Evolutionary conservation across 2,329 filamentous ascomycete species (phyloP).

Genomic region (Rugonectria rugulosa): DNA sequence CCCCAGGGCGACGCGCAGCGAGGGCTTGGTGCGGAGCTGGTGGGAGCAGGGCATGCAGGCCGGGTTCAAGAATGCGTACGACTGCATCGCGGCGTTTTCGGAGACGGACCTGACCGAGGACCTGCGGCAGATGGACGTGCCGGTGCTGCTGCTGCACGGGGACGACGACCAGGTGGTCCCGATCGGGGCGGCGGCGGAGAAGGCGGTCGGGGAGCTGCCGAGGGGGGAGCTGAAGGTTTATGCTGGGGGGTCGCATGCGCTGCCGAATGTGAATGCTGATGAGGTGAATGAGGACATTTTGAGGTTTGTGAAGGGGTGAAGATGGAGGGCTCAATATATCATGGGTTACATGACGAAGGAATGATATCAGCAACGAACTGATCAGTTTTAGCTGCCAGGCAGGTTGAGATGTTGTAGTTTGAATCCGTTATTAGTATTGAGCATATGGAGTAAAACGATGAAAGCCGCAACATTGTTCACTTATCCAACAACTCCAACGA

Average conservation of each 20-base stretch:
- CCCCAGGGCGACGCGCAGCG: slow-evolving; percentile 23
- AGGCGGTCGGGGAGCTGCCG: slow-evolving; percentile 45
- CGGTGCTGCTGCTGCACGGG: slow-evolving; percentile 49
- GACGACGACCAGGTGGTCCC: slow-evolving; percentile 52
- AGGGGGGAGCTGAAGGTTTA: slow-evolving; percentile 50
- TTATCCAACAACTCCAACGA: neutral
- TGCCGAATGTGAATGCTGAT: slow-evolving; percentile 46
- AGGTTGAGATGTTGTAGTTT: too few species aligned
- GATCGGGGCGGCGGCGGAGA: slow-evolving; percentile 40
- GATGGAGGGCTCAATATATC: neutral
- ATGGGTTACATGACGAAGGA: too few species aligned
- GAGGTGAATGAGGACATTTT: slow-evolving; percentile 48
- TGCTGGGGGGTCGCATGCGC: slow-evolving; percentile 46
- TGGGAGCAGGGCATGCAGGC: slow-evolving; percentile 49
- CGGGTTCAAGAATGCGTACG: slow-evolving; percentile 48
- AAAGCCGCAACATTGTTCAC: too few species aligned
- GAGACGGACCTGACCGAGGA: slow-evolving; percentile 52
- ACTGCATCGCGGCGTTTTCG: slow-evolving; percentile 49
- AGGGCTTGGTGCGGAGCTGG: slow-evolving; percentile 49
- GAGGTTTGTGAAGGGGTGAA: slow-evolving; percentile 36
- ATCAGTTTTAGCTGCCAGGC: too few species aligned
- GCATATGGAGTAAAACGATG: too few species aligned
- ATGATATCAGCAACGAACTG: too few species aligned
- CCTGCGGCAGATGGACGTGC: slow-evolving; percentile 48
- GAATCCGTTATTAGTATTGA: too few species aligned